A percentile compares a stretch with the other conserved stretches of the same genome.
phyloP scores from a whole-genome alignment of 345 rosid genomes.

The Acer campestre region DNA sequence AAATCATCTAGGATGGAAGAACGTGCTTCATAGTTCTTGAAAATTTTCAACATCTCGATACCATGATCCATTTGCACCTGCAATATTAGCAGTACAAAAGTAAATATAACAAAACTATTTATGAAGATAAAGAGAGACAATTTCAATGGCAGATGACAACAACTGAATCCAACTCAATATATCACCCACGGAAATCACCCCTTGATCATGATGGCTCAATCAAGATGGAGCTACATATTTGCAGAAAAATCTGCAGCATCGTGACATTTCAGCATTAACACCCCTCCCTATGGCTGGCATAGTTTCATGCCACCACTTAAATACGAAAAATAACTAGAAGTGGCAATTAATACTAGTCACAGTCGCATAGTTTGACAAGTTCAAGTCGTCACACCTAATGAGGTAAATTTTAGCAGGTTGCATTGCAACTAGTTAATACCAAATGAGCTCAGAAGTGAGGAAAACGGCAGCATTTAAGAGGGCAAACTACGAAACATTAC shows the following conservation, averaged over 20 bases:
- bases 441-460: background rate
- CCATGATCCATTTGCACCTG: conserved; percentile 77
- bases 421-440: conserved; percentile 2
- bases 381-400: background rate
- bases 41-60: conserved; percentile 66
- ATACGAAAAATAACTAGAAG: background rate
- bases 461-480: background rate
- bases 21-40: conserved; percentile 43
- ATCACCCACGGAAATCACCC: background rate
- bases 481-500: conserved; percentile 9
- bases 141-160: background rate
- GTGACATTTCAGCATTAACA: background rate
- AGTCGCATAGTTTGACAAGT: background rate
- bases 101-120: background rate
- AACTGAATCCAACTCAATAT: too few relatives aligned
- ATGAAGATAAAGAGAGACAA: background rate
- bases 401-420: background rate
- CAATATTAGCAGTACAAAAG: conserved; percentile 5
- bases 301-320: background rate
- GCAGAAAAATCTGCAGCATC: background rate
- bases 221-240: conserved; percentile 1
- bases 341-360: background rate
- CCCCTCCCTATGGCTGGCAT: background rate
- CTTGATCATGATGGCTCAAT: background rate
- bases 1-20: conserved; percentile 83